A percentile compares a stretch with the other conserved stretches of the same genome.
phyloP scores from a whole-genome alignment of 805 yeast genomes.

The Kodamaea nitidulidarum region DNA sequence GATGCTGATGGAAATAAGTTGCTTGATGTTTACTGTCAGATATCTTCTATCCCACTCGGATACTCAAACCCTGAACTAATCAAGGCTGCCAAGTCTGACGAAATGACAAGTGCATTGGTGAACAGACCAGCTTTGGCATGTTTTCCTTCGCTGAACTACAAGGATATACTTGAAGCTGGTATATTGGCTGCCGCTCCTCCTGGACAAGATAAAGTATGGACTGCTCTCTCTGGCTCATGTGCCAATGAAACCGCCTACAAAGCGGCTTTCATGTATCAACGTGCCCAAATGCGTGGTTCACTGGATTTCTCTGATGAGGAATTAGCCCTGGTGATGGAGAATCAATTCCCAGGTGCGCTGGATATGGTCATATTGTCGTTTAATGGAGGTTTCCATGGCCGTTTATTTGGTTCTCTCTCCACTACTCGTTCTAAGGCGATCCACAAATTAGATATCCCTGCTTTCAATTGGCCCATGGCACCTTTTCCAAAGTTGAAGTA shows the following conservation, averaged over 20 bases:
- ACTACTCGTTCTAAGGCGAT: constrained; percentile 55
- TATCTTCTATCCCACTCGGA: constrained; percentile 41
- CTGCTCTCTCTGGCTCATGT: constrained; percentile 63
- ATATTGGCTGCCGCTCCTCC: constrained; percentile 62
- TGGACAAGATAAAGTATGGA: constrained; percentile 58
- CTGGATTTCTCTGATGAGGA: constrained; percentile 45
- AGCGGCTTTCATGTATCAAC: constrained; percentile 66
- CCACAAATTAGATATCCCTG: constrained; percentile 58
- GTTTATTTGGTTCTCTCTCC: constrained; percentile 53
- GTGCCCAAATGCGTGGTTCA: constrained; percentile 49
- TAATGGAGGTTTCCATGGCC: constrained; percentile 54
- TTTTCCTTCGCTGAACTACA: constrained; percentile 35
- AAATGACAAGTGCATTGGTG: constrained; percentile 39
- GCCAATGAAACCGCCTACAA: constrained; percentile 70
- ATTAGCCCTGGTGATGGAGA: constrained; percentile 45
- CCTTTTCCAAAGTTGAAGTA: constrained; percentile 42
- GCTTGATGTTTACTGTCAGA: constrained; percentile 41
- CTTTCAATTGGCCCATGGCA: constrained; percentile 56
- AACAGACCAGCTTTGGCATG: constrained; percentile 45
- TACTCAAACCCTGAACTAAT: constrained; percentile 41
- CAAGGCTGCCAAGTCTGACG: constrained; percentile 35
- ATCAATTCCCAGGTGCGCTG: constrained; percentile 49
- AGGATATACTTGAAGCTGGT: constrained; percentile 44
- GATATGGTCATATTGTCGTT: constrained; percentile 52
- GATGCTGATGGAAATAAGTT: constrained; percentile 41